Evolutionary conservation across 306 rosid species (phyloP), one percentile per base, ranked within the genome.

Genomic region (Boehmeria nivea): DNA sequence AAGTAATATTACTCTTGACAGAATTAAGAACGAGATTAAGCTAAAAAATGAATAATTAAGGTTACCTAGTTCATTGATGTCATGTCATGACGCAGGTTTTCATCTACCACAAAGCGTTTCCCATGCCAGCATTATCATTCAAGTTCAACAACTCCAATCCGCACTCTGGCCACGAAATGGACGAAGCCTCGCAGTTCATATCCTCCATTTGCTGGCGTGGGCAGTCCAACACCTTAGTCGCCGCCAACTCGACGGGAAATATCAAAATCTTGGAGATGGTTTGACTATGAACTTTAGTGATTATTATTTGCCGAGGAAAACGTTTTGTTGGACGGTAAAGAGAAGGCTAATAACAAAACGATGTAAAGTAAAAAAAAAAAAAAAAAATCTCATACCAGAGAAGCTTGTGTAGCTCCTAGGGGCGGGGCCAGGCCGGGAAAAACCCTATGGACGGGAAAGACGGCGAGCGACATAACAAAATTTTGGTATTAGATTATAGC

Each of bases 201-300:
- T 93, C 99, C 11, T 87, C 96, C 0, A 83, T 87, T 67, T 87
- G 95, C 70, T 93, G 99, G 99, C 95, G 96, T 0, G 76, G 95
- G 59, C 95, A 87, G 44, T 84, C 99, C 0, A 72, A 88, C 22
- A 87, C 94, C 57, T 57, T 93, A 17, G 73, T 87, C 12, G 96
- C 99, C 6, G 96, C 99, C 55, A 93, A 87, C 64, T 93, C 99
- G 21, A 78, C 94, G 2, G 99, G 99, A 44, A 86, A 87, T 65
- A 83, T 93, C 60, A 93, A 93, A 71, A 78, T 93, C 69, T 77
- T 93, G 72, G 99, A 93, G 75, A 87, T 93, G 96, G 96, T 83
- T 57, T 93, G 62, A 69, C 42, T 37, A 48, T 49, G 64, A 36
- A 59, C 65, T 22, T 12, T 36, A 51, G 27, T 27, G 45, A 44